These are phyloP conservation scores for Chlorella sorokiniana DNA, from an alignment of 139 green algal species.

Conservation along the genomic window DNA sequence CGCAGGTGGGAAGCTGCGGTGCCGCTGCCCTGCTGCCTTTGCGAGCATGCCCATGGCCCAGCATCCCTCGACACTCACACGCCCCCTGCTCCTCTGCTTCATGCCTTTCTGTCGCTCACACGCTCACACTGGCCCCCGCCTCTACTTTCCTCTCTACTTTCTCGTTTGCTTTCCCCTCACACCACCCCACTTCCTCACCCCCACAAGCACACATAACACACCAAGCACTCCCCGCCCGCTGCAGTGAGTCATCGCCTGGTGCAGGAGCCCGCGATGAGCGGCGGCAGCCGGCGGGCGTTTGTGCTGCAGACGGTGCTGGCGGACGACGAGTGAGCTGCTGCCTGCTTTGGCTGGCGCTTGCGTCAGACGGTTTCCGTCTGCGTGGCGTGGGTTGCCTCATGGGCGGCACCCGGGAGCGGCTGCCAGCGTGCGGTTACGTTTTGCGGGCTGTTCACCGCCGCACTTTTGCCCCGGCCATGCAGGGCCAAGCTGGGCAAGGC, in stretches of 20 bases:
- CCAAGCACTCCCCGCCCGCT: background rate
- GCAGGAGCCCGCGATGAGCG: slow-evolving; percentile 52
- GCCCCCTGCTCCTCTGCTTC: background rate
- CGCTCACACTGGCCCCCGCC: no score
- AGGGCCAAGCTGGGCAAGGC: slow-evolving; percentile 84
- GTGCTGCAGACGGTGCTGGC: slow-evolving; percentile 93
- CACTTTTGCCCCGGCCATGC: background rate
- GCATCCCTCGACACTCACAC: background rate
- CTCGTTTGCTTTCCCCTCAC: no score
- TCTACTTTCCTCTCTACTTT: no score
- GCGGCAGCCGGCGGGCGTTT: slow-evolving; percentile 67
- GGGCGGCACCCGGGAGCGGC: no score
- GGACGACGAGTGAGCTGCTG: slow-evolving; percentile 79
- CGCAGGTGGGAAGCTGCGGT: background rate
- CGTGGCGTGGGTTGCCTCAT: background rate
- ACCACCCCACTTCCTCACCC: background rate
- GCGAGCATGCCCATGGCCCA: background rate
- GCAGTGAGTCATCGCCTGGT: slow-evolving; percentile 46
- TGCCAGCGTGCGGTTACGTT: no score
- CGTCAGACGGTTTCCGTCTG: background rate
- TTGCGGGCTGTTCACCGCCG: background rate
- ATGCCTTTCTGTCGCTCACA: no score
- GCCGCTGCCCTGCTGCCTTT: no score
- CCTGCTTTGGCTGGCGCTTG: background rate
- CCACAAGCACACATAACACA: background rate